These are phyloP conservation scores for Deinandra increscens DNA, from an alignment of 129 eudicot species.

Conservation along the genomic window DNA sequence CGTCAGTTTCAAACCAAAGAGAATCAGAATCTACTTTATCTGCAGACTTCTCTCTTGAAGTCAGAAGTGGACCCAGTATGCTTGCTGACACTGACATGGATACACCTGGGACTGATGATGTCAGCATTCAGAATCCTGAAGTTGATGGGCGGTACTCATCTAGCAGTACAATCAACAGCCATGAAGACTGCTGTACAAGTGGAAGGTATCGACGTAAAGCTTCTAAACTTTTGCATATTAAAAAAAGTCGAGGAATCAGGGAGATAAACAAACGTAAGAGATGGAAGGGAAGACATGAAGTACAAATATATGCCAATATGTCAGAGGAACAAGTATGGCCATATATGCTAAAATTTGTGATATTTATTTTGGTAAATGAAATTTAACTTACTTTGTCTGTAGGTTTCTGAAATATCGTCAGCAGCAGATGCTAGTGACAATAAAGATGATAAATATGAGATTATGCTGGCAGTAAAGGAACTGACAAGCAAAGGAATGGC, in stretches of 20 bases:
- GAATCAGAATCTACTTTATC: constrained; percentile 47
- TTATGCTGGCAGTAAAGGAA: constrained; percentile 77
- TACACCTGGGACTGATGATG: constrained; percentile 46
- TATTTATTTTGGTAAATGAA: constrained; percentile 11
- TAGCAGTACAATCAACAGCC: constrained; percentile 39
- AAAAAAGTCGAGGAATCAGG: constrained; percentile 45
- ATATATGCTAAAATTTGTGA: constrained; percentile 14
- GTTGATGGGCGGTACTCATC: constrained; percentile 55
- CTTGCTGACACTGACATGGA: constrained; percentile 58
- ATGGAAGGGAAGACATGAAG: constrained; percentile 86
- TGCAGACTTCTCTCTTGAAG: constrained; percentile 45
- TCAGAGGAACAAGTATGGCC: constrained; percentile 30
- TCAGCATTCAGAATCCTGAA: too few relatives aligned
- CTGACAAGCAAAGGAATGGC: constrained; percentile 87
- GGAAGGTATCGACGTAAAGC: constrained; percentile 45
- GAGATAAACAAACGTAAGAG: constrained; percentile 86
- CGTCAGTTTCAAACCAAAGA: constrained; percentile 30
- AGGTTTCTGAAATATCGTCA: constrained; percentile 47
- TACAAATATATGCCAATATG: constrained; percentile 28
- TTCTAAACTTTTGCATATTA: constrained; percentile 48
- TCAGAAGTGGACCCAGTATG: constrained; percentile 36
- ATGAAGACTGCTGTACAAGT: constrained; percentile 90
- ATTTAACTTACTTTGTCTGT: constrained; percentile 17
- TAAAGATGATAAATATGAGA: constrained; percentile 65
- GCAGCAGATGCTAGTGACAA: constrained; percentile 27